Evolutionary conservation across 345 rosid species (phyloP), one percentile per base, ranked within the genome.

Genomic region (Salix udensis): DNA sequence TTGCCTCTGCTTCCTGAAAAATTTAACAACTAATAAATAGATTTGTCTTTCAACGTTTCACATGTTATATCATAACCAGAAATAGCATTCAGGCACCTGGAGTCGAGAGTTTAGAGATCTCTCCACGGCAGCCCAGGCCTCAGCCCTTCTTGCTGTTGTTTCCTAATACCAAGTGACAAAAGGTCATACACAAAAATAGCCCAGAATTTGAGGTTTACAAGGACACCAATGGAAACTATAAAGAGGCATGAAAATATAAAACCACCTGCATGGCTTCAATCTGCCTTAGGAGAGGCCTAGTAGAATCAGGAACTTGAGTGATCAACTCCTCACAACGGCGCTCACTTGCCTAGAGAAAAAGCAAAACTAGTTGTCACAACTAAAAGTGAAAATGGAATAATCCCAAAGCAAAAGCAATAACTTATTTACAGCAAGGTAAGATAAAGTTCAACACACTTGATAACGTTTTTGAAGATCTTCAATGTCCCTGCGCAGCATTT

Each of bases 281-380:
- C 88, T 96, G 99, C 85, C 98, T 88, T 78, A 92, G 78, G 76
- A 96, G 95, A 79, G 99, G 99, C 87, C 98, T 89, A 34, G 99
- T 96, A 72, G 99, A 96, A 74, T 96, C 99, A 70, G 99, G 99
- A 76, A 96, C 99, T 86, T 92, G 99, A 44, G 92, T 89, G 66
- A 96, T 84, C 85, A 96, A 90, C 85, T 96, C 99, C 87, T 96
- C 99, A 79, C 98, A 94, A 46, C 98, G 96, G 2, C 99, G 95
- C 80, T 96, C 99, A 88, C 96, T 94, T 84, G 91, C 97, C 99
- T 96, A 77, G 39, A 67, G 23, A 83, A 66, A 75, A 39, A 73
- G 28, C 65, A 73, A 18, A 70, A 65, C 28, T 50, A 61, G 36
- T 37, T 23, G 65, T 77, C 64, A 77, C 7, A 44, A 73, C 74